Conservation (phyloP, 2,329 filamentous ascomycete species). For the Didymella lethalis region DNA sequence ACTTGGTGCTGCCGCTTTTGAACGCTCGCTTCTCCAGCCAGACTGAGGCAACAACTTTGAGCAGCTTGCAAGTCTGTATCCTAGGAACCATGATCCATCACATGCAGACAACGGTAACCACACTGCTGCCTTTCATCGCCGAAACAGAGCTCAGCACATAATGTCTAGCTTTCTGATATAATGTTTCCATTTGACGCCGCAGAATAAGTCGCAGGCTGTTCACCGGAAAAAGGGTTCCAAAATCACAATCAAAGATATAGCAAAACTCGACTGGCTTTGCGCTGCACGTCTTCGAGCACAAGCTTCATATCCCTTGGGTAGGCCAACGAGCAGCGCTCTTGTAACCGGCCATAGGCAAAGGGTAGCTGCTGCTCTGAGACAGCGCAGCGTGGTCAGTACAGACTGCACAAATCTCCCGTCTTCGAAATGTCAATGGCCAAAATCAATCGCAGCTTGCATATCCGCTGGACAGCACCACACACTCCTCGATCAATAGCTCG, state of each 20-base stretch:
- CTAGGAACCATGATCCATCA: not conserved
- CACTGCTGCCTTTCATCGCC: not conserved
- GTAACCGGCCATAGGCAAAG: not conserved
- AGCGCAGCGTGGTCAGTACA: not conserved
- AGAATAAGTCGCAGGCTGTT: not conserved
- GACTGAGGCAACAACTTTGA: constrained; percentile 1
- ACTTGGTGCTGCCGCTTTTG: constrained; percentile 13
- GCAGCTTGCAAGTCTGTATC: not conserved
- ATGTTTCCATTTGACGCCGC: not conserved
- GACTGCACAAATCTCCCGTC: not conserved
- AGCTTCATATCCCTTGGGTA: not conserved
- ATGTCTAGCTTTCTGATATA: not conserved
- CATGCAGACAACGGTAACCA: not conserved
- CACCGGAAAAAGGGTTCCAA: not conserved
- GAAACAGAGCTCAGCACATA: not conserved
- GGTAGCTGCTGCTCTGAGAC: not conserved
- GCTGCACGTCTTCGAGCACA: not conserved
- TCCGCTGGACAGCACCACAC: not conserved
- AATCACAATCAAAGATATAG: not conserved
- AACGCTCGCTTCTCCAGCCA: not conserved
- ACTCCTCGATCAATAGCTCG: not conserved
- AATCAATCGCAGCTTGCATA: not conserved
- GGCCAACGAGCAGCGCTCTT: not conserved
- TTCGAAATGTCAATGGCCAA: not conserved
- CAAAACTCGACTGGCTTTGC: not conserved